Evolutionary conservation across 192 early-diverging fungal genomes (phyloP).

Genomic region (Backusella circina): DNA sequence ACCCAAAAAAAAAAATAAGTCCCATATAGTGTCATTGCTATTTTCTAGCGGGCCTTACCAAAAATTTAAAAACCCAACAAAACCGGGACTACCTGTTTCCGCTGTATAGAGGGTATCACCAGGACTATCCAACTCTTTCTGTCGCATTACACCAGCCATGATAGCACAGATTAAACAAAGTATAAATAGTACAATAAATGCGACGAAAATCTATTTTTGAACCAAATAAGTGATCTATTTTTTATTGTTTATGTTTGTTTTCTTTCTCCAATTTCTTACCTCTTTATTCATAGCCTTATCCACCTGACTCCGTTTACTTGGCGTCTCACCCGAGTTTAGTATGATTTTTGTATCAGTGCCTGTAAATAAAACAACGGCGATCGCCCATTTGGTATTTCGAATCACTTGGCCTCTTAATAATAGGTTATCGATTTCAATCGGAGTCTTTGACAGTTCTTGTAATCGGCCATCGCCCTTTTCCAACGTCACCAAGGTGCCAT

Average conservation of each 20-base stretch:
- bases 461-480: not conserved
- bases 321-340: slow-evolving; percentile 90
- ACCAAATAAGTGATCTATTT: not conserved
- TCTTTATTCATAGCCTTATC: slow-evolving; percentile 71
- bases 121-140: not conserved
- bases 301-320: slow-evolving; percentile 80
- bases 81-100: slow-evolving; percentile 14
- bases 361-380: slow-evolving; percentile 86
- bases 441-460: slow-evolving; percentile 38
- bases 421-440: slow-evolving; percentile 76
- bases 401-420: slow-evolving; percentile 87
- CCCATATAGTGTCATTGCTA: not conserved
- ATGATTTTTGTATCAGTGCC: slow-evolving; percentile 91
- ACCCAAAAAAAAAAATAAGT: slow-evolving; percentile 20
- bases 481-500: slow-evolving; percentile 62
- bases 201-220: slow-evolving; percentile 45
- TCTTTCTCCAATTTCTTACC: slow-evolving; percentile 7
- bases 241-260: not conserved
- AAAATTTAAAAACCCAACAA: slow-evolving; percentile 31
- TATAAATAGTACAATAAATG: slow-evolving; percentile 51
- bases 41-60: slow-evolving; percentile 40
- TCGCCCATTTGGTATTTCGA: slow-evolving; percentile 87
- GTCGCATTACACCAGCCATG: slow-evolving; percentile 39
- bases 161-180: slow-evolving; percentile 51
- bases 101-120: slow-evolving; percentile 12